Base-by-base conservation (phyloP, 768 basidiomycete genomes). In the Myochromella boudieri region DNA sequence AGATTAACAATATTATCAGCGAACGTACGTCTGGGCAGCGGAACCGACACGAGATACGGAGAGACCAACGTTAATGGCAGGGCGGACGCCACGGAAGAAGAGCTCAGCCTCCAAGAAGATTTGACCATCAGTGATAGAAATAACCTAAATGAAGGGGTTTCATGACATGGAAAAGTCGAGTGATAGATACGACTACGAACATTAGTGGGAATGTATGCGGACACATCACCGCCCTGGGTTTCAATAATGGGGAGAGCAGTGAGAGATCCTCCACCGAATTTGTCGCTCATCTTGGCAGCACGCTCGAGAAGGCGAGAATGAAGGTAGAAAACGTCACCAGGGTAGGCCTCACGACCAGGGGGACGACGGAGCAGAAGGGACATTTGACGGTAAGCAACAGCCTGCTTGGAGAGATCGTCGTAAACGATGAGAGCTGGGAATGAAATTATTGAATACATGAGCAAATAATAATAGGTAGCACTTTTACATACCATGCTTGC, bases 221-320 rank as follows among this genome's bases (percentile, higher is more conserved):
- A 99, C 67, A 99, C 97, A 84, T 99, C 97, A 86, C 97, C 97
- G 84, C 97, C 95, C 76, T 99, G 97, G 60, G 97, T 98, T 80
- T 98, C 97, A 65, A 98, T 98, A 72, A 99, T 95, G 62, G 97
- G 97, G 37, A 99, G 87, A 42, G 97, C 97, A 69, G 97, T 99
- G 60, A 99, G 80, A 48, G 95, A 98, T 61, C 97, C 97, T 65
- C 94, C 95, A 68, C 97, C 97, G 69, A 95, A 94, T 64, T 94
- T 92, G 58, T 97, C 92, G 83, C 85, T 95, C 91, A 99, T 95
- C 85, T 99, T 99, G 73, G 97, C 97, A 49, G 97, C 97, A 80
- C 97, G 95, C 77, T 99, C 97, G 63, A 99, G 87, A 55, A 99
- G 86, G 83, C 97, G 94, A 62, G 97, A 99, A 82, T 99, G 97